Conservation (phyloP, 257 asterid species). For the Primulina tabacum region DNA sequence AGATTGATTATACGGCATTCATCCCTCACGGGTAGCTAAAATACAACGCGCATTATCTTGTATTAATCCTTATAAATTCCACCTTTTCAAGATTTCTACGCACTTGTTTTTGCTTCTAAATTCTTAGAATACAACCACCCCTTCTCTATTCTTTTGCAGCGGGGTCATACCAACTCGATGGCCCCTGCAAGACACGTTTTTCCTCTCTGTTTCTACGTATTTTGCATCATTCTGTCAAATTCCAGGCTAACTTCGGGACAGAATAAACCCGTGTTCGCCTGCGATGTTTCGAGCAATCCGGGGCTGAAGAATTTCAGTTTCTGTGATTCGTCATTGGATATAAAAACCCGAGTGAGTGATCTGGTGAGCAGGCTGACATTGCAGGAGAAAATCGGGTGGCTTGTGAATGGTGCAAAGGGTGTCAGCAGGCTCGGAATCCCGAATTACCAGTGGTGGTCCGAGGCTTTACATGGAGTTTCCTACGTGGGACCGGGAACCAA, state of each 20-base stretch:
- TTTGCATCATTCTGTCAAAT: slow-evolving; percentile 5
- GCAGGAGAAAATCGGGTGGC: slow-evolving; percentile 67
- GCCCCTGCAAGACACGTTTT: slow-evolving; percentile 45
- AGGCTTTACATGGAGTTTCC: slow-evolving; percentile 75
- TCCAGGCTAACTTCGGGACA: slow-evolving; percentile 30
- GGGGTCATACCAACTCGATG: slow-evolving; percentile 40
- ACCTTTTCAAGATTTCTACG: slow-evolving; percentile 13
- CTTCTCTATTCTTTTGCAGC: slow-evolving; percentile 18
- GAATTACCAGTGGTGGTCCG: slow-evolving; percentile 84
- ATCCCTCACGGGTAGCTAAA: slow-evolving; percentile 71
- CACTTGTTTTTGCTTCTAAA: background rate
- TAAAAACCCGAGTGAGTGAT: slow-evolving; percentile 44
- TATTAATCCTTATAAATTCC: slow-evolving; percentile 35
- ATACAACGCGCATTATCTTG: slow-evolving; percentile 34
- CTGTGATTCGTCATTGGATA: slow-evolving; percentile 55
- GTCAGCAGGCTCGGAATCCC: slow-evolving; percentile 68
- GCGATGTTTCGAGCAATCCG: slow-evolving; percentile 50
- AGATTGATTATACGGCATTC: slow-evolving; percentile 15
- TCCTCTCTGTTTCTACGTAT: slow-evolving; percentile 33
- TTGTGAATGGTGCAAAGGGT: slow-evolving; percentile 43
- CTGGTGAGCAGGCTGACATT: slow-evolving; percentile 51
- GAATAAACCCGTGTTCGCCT: slow-evolving; percentile 53
- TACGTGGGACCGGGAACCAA: slow-evolving; percentile 53
- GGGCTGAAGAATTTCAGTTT: slow-evolving; percentile 42
- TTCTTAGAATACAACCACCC: background rate